phyloP scores from a whole-genome alignment of 305 asterid genomes.

The Ilex paraguariensis region DNA sequence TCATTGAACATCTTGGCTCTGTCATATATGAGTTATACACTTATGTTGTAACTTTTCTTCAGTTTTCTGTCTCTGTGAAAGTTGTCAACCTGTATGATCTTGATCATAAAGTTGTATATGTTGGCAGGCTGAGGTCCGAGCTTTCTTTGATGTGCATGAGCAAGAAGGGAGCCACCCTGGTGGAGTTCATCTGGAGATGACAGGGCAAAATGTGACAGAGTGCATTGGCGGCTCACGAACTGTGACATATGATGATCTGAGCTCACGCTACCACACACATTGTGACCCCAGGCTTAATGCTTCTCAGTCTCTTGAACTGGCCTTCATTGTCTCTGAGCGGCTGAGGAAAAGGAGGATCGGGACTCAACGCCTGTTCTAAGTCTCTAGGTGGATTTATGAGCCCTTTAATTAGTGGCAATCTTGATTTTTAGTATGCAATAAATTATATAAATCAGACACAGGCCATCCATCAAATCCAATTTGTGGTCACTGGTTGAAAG shows the following conservation, averaged over 20 bases:
- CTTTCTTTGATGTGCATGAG: constrained; percentile 12
- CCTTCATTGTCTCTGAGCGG: constrained; percentile 7
- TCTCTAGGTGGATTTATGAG: too few species aligned
- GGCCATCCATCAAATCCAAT: too few species aligned
- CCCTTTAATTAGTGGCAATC: too few species aligned
- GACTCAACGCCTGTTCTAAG: neutral
- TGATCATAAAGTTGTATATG: too few species aligned
- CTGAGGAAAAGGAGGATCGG: constrained; percentile 8
- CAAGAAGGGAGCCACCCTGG: constrained; percentile 13
- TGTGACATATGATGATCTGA: constrained; percentile 6
- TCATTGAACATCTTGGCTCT: too few species aligned
- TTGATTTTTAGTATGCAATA: too few species aligned
- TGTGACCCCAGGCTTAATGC: constrained; percentile 5
- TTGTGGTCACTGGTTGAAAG: too few species aligned
- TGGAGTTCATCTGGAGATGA: constrained; percentile 8
- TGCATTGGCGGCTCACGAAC: constrained; percentile 11
- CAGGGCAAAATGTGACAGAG: constrained; percentile 11
- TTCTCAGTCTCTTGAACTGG: constrained; percentile 10
- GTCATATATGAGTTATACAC: too few species aligned
- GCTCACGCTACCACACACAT: neutral
- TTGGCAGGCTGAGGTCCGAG: constrained; percentile 3
- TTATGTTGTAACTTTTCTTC: too few species aligned
- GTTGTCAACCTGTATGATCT: too few species aligned
- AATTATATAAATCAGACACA: too few species aligned
- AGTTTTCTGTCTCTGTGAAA: too few species aligned